These are phyloP conservation scores for Syzygium syzygioides DNA, from an alignment of 441 rosid species.

Conservation along the genomic window DNA sequence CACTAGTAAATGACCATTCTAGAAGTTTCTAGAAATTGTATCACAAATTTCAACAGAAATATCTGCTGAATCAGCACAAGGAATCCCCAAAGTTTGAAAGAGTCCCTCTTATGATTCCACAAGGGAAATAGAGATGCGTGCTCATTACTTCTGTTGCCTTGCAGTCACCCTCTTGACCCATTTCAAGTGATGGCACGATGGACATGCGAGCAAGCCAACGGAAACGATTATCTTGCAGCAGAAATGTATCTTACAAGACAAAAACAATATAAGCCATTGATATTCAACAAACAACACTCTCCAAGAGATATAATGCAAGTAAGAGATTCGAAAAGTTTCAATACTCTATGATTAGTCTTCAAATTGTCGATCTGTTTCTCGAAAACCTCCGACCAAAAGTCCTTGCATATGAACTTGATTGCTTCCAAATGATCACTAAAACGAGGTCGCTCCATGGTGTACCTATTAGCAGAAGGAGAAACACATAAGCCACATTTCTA, in stretches of 20 bases:
- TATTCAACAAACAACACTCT: neutral
- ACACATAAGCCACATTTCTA: neutral
- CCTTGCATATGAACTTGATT: slow-evolving; percentile 97
- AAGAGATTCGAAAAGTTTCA: neutral
- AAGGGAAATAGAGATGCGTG: slow-evolving; percentile 88
- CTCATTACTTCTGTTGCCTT: slow-evolving; percentile 69
- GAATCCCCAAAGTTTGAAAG: slow-evolving; percentile 92
- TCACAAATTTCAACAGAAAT: slow-evolving; percentile 16
- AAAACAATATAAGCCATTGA: neutral
- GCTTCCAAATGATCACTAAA: slow-evolving; percentile 93
- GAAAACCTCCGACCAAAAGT: slow-evolving; percentile 95
- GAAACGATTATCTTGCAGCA: slow-evolving; percentile 87
- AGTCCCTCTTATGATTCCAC: slow-evolving; percentile 96
- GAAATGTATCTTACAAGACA: slow-evolving; percentile 84
- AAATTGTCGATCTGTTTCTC: slow-evolving; percentile 97
- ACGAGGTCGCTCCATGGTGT: slow-evolving; percentile 92
- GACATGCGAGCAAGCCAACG: slow-evolving; percentile 87
- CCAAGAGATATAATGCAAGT: neutral
- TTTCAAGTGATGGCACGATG: slow-evolving; percentile 50
- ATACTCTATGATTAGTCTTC: slow-evolving; percentile 91
- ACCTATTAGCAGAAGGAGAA: slow-evolving; percentile 26
- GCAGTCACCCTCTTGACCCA: slow-evolving; percentile 48
- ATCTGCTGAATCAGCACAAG: slow-evolving; percentile 94
- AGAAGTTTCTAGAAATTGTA: too few species aligned
- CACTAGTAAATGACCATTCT: too few species aligned